These are phyloP conservation scores for Botrytis cinerea DNA, from an alignment of 2,329 filamentous ascomycete species.

Conservation along the genomic window DNA sequence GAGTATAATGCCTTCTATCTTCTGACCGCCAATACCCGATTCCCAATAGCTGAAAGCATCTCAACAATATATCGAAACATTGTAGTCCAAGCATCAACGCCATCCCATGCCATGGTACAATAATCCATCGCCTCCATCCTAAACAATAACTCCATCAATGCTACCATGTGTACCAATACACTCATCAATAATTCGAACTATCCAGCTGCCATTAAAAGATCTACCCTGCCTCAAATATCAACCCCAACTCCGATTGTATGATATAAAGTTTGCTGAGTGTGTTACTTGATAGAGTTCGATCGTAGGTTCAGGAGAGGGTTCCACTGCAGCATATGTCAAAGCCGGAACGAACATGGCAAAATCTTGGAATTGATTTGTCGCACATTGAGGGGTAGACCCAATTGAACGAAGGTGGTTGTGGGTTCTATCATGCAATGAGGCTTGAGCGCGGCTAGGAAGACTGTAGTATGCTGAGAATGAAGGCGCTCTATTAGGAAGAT, in stretches of 20 bases:
- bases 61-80: not conserved
- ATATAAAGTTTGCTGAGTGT: not conserved
- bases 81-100: too few species aligned
- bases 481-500: not conserved
- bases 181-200: not conserved
- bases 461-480: not conserved
- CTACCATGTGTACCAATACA: not conserved
- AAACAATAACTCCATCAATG: not conserved
- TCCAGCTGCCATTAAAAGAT: not conserved
- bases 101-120: not conserved
- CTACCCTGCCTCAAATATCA: not conserved
- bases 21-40: not conserved
- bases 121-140: accelerated
- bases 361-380: not conserved
- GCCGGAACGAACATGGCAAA: not conserved
- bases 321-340: not conserved
- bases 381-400: accelerated
- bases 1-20: not conserved
- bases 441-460: not conserved
- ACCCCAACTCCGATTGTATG: not conserved
- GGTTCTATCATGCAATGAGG: too few species aligned
- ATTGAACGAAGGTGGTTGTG: not conserved
- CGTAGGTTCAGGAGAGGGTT: not conserved
- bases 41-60: not conserved
- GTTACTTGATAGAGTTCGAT: not conserved